Percentiles rank a stretch among this genome's conserved stretches.
Evolutionary conservation across 116 monocot genomes (phyloP).

Genomic region (Papilionanthe hybrid): DNA sequence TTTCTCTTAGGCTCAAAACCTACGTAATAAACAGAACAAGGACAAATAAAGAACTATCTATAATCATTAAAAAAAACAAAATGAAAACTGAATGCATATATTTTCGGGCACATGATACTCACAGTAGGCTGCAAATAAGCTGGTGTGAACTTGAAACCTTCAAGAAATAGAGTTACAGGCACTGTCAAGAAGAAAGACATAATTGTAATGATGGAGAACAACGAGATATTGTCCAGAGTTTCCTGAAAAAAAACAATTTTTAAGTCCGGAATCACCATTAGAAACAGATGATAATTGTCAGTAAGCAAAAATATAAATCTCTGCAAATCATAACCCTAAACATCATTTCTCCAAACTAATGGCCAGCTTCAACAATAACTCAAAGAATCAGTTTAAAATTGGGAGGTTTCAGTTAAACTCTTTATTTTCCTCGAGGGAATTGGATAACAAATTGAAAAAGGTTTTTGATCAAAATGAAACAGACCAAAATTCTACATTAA

Average conservation of each 20-base stretch:
- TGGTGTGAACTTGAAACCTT: conserved; percentile 82
- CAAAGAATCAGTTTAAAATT: no score
- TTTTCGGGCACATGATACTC: conserved; percentile 22
- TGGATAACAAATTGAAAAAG: neutral
- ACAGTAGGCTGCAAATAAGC: conserved; percentile 65
- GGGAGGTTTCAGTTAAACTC: no score
- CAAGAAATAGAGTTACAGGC: conserved; percentile 58
- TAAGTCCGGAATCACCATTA: neutral
- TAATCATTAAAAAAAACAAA: neutral
- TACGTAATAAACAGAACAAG: conserved; percentile 7
- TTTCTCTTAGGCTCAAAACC: conserved; percentile 63
- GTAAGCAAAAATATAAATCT: neutral
- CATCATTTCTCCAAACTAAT: neutral
- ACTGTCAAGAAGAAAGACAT: conserved; percentile 70
- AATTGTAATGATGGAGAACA: conserved; percentile 89
- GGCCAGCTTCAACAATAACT: no score
- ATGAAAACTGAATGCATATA: neutral
- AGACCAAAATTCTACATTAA: no score
- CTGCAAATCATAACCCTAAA: neutral
- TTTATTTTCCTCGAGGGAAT: neutral
- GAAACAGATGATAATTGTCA: neutral
- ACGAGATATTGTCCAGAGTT: conserved; percentile 86
- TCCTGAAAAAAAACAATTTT: conserved; percentile 43
- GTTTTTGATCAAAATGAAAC: neutral
- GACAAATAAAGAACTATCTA: neutral